Conservation (phyloP, 2,329 filamentous ascomycete genomes). For the Penicillium glabrum region DNA sequence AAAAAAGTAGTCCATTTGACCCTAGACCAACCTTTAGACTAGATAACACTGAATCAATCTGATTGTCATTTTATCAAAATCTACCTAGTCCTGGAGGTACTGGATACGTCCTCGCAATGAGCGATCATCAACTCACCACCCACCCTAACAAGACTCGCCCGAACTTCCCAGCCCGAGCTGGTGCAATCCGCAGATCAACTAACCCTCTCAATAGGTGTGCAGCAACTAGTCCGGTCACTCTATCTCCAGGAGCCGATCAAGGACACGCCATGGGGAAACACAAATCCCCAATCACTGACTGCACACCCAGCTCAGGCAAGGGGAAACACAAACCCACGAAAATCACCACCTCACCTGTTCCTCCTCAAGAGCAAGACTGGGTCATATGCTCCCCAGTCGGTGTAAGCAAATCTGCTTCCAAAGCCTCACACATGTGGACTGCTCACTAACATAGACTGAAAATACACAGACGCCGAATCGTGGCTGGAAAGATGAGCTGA, state of each 20-base stretch:
- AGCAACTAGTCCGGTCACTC: not conserved
- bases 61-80: not conserved
- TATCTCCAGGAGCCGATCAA: not conserved
- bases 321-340: not conserved
- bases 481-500: not conserved
- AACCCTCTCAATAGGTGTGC: not conserved
- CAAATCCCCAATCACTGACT: not conserved
- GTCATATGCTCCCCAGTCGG: not conserved
- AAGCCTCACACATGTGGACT: not conserved
- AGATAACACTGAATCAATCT: not conserved
- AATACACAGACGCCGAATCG: not conserved
- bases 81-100: not conserved
- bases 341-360: not conserved
- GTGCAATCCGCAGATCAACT: constrained; percentile 1
- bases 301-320: not conserved
- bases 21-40: not conserved
- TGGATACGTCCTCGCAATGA: not conserved
- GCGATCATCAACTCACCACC: not conserved
- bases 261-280: not conserved
- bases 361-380: not conserved
- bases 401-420: not conserved
- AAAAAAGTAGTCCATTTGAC: not conserved
- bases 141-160: not conserved
- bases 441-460: not conserved
- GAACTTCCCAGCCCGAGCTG: not conserved